A percentile compares a stretch with the other conserved stretches of the same genome.
These are phyloP conservation scores for Puccinia coronata DNA, from an alignment of 1,284 basidiomycete genomes.

Conservation along the genomic window DNA sequence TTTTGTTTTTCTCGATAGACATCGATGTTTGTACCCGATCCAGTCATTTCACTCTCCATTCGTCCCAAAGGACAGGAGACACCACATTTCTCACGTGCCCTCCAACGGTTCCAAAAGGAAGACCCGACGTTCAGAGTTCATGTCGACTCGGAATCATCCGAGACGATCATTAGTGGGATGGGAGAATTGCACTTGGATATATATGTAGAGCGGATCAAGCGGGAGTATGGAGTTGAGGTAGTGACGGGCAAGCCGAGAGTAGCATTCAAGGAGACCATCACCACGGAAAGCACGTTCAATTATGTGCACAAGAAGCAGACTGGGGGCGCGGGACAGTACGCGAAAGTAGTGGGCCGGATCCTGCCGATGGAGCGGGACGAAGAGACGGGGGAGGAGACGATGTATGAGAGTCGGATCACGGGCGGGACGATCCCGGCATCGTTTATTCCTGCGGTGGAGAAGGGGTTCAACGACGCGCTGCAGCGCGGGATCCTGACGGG, in stretches of 20 bases:
- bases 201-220: conserved; percentile 97
- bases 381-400: conserved; percentile 59
- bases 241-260: conserved; percentile 94
- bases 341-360: conserved; percentile 84
- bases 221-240: conserved; percentile 94
- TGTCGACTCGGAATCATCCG: conserved; percentile 88
- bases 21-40: conserved; percentile 97
- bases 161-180: conserved; percentile 99
- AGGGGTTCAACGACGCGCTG: conserved; percentile 94
- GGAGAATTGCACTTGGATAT: conserved; percentile 98
- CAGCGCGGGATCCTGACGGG: conserved; percentile 90
- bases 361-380: conserved; percentile 74
- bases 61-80: conserved; percentile 89
- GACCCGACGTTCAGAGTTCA: conserved; percentile 99
- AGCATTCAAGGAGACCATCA: conserved; percentile 94
- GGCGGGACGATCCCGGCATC: conserved; percentile 87
- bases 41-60: conserved; percentile 93
- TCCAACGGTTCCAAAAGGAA: conserved; percentile 98
- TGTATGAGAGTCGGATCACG: conserved; percentile 85
- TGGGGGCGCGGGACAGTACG: conserved; percentile 96
- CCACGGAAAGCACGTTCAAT: conserved; percentile 75
- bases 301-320: conserved; percentile 99
- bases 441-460: conserved; percentile 93
- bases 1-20: conserved; percentile 65
- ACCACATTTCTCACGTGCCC: conserved; percentile 91